phyloP scores from a whole-genome alignment of 495 filamentous ascomycete genomes.

The Podospora tetraspora region DNA sequence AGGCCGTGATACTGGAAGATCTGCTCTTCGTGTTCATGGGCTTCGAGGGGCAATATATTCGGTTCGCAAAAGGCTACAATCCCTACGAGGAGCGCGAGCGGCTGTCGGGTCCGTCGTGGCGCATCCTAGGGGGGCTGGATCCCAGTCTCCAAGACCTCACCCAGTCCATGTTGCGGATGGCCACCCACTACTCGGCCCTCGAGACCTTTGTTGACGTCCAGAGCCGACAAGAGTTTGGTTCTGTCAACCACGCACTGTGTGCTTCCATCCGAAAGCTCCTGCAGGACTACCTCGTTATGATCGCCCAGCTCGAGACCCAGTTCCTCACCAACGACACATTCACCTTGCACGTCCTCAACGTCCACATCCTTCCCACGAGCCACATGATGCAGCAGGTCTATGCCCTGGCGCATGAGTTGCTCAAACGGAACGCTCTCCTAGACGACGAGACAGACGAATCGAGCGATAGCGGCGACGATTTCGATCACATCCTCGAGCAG shows the following conservation, averaged over 20 bases:
- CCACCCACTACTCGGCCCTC: conserved; percentile 83
- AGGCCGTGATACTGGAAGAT: conserved; percentile 82
- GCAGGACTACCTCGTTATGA: conserved; percentile 86
- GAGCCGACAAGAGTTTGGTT: conserved; percentile 85
- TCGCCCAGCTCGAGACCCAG: conserved; percentile 89
- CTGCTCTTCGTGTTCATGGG: conserved; percentile 95
- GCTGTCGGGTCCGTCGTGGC: conserved; percentile 72
- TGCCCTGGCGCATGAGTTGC: conserved; percentile 75
- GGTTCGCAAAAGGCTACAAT: conserved; percentile 75
- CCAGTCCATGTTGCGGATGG: conserved; percentile 87
- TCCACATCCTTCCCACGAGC: conserved; percentile 81
- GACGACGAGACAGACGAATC: conserved; percentile 84
- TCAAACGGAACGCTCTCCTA: conserved; percentile 78
- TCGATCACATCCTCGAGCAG: conserved; percentile 68
- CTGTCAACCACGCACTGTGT: conserved; percentile 94
- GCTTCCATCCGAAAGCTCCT: conserved; percentile 85
- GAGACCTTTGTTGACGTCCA: conserved; percentile 92
- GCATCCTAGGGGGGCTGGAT: conserved; percentile 76
- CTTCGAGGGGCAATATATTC: conserved; percentile 95
- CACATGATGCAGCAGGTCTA: conserved; percentile 89
- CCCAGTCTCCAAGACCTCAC: conserved; percentile 86
- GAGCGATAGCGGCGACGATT: conserved; percentile 71
- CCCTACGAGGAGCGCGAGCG: conserved; percentile 79
- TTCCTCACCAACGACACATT: conserved; percentile 80
- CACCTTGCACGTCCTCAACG: conserved; percentile 84